Base-by-base conservation (phyloP, 2,329 filamentous ascomycete genomes). In the Huntiella decipiens region DNA sequence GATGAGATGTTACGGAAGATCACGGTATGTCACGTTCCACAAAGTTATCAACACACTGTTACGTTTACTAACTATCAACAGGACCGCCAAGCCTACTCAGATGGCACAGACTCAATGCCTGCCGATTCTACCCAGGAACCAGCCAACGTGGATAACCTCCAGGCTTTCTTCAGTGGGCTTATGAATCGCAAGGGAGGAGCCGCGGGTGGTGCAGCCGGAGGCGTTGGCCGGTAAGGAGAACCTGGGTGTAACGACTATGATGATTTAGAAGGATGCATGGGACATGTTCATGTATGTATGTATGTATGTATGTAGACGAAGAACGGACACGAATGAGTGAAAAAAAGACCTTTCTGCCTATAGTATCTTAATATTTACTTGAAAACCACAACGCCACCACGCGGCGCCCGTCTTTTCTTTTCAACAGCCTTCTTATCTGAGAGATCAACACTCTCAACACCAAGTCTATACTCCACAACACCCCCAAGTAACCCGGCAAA, bases 1-100 rank as follows among this genome's bases (percentile, higher is more conserved):
- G 87, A 94, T 57, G 86, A 94, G 56, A 91, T 92, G 81, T 64
- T 94, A 48, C 81, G 86, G 60, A 75, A 82, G 54, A 67, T 93
- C 50, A 87, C 86, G 74, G 84, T 88, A 63, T 56, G 63, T 19
- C 13, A 19, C n/a, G 19, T 13, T 43, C 28, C 36, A 28, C 33
- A 22, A 32, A 13, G 12, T 16, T 11, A 12, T 36, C 43, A 43
- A 44, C 39, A 5, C 17, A 19, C 17, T 19, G 8, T 16, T 17
- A 17, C 17, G 12, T 16, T 15, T 6, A 15, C 39, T 46, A 43
- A 44, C 39, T 7, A 35, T 38, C 31, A 32, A 19, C 51, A 77
- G 70, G 71, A 75, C 50, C 72, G 72, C 45, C 73, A 76, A 56
- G 65, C 68, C 28, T 71, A 68, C 52, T 63, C 61, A 10, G 42